Conservation (phyloP, 2,329 filamentous ascomycete species). For the Neopestalotiopsis sp. region DNA sequence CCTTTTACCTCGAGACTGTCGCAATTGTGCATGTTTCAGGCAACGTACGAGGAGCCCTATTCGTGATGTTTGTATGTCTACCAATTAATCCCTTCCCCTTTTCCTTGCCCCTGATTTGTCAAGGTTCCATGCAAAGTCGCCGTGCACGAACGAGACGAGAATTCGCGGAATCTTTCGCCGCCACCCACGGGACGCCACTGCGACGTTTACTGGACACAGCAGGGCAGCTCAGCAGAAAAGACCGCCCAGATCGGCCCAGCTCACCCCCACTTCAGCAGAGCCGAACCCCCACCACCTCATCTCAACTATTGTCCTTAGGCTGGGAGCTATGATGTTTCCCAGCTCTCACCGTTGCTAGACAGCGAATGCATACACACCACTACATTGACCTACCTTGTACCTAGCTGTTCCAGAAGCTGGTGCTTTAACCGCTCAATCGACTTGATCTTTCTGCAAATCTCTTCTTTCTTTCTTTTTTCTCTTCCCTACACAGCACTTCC, state of each 20-base stretch:
- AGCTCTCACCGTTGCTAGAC: not conserved
- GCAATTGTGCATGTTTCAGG: not conserved
- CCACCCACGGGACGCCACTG: slow-evolving; percentile 13
- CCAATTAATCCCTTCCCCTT: not conserved
- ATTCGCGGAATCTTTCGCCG: slow-evolving; percentile 14
- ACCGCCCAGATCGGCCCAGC: not conserved
- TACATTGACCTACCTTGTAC: not conserved
- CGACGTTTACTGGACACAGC: not conserved
- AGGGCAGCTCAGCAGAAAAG: not conserved
- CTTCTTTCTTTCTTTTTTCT: not conserved
- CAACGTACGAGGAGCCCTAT: not conserved
- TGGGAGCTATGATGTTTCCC: slow-evolving; percentile 6
- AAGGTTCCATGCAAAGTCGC: not conserved
- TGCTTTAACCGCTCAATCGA: slow-evolving; percentile 6
- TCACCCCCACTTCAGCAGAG: not conserved
- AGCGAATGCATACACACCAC: not conserved
- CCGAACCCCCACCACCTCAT: slow-evolving; percentile 11
- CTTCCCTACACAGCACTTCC: slow-evolving; percentile 8
- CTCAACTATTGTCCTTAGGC: slow-evolving; percentile 4
- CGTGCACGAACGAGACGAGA: slow-evolving; percentile 4
- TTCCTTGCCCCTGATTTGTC: slow-evolving; percentile 1
- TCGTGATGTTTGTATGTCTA: not conserved
- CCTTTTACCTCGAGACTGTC: not conserved
- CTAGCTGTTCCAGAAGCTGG: not conserved
- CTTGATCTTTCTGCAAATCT: not conserved